These are phyloP conservation scores for Sextonia rubra DNA, from an alignment of 164 flowering plant species.

Conservation along the genomic window DNA sequence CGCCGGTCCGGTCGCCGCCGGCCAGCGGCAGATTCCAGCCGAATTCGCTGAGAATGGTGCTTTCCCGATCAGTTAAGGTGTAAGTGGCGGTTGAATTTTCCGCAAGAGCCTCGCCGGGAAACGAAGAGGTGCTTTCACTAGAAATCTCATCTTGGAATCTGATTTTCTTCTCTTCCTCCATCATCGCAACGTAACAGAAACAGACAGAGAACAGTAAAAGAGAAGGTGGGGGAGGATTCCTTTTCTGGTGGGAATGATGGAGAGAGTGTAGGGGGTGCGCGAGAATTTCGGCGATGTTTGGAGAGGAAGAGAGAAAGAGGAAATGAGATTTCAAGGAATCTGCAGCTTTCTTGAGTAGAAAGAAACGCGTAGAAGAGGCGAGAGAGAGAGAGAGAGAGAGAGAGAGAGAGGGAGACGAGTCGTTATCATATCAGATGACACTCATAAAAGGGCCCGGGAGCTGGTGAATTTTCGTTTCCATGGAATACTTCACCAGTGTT, in stretches of 20 bases:
- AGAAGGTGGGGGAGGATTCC: background rate
- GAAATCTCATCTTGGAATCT: constrained; percentile 23
- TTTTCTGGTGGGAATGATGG: no score
- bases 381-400: no score
- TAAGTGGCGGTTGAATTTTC: constrained; percentile 10
- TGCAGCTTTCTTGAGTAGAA: background rate
- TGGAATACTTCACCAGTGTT: no score
- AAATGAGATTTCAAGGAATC: background rate
- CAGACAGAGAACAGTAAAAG: no score
- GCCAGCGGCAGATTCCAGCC: constrained; percentile 41
- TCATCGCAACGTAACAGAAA: background rate
- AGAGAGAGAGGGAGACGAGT: background rate
- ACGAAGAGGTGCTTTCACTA: constrained; percentile 31
- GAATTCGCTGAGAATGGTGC: constrained; percentile 46
- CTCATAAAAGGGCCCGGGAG: no score
- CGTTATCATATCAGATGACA: no score
- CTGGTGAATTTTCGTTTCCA: no score
- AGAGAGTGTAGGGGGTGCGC: no score
- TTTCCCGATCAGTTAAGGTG: constrained; percentile 36
- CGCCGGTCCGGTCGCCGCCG: background rate
- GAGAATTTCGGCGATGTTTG: no score
- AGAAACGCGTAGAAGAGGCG: background rate
- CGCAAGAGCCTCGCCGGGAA: constrained; percentile 7
- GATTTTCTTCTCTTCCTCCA: constrained; percentile 17
- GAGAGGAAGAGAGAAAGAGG: background rate